A percentile compares a stretch with the other conserved stretches of the same genome.
Conservation (phyloP, 2,329 filamentous ascomycete species). For the Stenocarpella maydis region DNA sequence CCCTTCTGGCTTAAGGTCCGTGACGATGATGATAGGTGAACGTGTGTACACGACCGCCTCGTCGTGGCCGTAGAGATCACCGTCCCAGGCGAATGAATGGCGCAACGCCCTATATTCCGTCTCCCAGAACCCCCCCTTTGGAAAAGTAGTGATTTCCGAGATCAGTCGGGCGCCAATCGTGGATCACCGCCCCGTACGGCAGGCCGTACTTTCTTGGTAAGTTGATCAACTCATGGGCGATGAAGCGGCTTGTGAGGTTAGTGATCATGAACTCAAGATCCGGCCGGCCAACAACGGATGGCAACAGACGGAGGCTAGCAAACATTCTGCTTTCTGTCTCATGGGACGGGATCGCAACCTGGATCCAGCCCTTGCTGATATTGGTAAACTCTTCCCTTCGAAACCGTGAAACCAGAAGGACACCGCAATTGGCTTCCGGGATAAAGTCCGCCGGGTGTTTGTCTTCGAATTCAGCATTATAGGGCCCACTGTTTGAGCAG, state of each 20-base stretch:
- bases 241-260: not conserved
- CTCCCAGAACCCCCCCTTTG: not conserved
- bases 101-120: not conserved
- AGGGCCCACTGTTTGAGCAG: not conserved
- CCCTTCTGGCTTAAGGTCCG: not conserved
- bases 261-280: constrained; percentile 5
- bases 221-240: not conserved
- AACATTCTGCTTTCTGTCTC: not conserved
- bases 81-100: constrained; percentile 31
- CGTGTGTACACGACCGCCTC: constrained; percentile 30
- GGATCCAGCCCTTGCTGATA: not conserved
- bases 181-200: not conserved
- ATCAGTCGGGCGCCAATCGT: not conserved
- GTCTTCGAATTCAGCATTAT: not conserved
- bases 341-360: not conserved
- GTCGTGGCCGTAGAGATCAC: constrained; percentile 34
- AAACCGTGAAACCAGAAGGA: not conserved
- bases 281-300: not conserved
- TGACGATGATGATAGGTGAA: constrained; percentile 18
- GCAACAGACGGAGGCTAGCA: not conserved
- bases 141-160: not conserved
- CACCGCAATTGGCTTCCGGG: not conserved
- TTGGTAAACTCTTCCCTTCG: not conserved
- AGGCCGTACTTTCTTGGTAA: not conserved
- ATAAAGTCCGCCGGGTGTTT: not conserved